phyloP scores from a whole-genome alignment of 805 yeast genomes.

The Hanseniaspora occidentalis region DNA sequence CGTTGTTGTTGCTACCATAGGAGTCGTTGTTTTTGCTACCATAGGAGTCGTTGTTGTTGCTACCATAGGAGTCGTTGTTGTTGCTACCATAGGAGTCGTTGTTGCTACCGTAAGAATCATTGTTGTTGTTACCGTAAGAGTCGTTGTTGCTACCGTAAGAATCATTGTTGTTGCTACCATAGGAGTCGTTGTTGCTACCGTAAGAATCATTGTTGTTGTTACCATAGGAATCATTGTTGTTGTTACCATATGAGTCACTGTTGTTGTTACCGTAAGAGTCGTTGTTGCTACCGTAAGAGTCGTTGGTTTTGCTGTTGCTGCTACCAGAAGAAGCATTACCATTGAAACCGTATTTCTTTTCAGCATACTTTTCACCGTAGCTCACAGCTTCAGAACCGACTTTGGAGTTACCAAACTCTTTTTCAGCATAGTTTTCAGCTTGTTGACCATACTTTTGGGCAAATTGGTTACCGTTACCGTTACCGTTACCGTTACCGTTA shows the following conservation, averaged over 20 bases:
- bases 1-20: constrained; percentile 9
- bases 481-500: constrained; percentile 17
- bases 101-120: constrained; percentile 17
- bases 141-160: constrained; percentile 10
- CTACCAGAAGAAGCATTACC: constrained; percentile 13
- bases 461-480: constrained; percentile 7
- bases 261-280: constrained; percentile 17
- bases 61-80: constrained; percentile 17
- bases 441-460: constrained; percentile 17
- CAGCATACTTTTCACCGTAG: constrained; percentile 15
- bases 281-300: constrained; percentile 15
- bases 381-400: constrained; percentile 17
- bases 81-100: constrained; percentile 18
- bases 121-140: constrained; percentile 19
- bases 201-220: constrained; percentile 25
- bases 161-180: constrained; percentile 12
- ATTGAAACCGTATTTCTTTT: constrained; percentile 21
- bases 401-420: constrained; percentile 19
- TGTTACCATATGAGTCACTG: constrained; percentile 9
- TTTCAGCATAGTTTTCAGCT: constrained; percentile 18
- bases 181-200: constrained; percentile 16
- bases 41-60: constrained; percentile 18
- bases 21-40: constrained; percentile 19
- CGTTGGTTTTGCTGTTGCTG: constrained; percentile 7
- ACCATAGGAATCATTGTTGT: constrained; percentile 17